These are phyloP conservation scores for Auriscalpium vulgare DNA, from an alignment of 768 basidiomycete genomes.

Conservation along the genomic window DNA sequence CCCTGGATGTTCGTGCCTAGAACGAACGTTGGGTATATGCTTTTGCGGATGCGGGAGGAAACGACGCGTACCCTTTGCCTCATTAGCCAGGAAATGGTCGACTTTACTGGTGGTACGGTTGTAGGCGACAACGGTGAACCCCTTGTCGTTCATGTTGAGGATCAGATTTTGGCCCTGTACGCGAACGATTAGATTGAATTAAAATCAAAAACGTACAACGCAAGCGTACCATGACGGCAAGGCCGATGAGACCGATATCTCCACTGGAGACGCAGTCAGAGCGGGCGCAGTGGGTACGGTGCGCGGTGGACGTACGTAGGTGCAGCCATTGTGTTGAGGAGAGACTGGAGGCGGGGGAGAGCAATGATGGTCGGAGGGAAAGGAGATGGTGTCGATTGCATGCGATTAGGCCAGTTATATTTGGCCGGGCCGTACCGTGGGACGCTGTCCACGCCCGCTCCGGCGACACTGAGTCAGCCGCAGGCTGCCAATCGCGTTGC, in stretches of 20 bases:
- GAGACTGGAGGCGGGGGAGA: conserved; percentile 25
- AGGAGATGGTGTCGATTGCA: neutral
- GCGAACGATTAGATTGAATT: conserved; percentile 8
- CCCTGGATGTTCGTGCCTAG: conserved; percentile 92
- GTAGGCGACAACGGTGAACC: conserved; percentile 93
- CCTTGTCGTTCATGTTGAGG: conserved; percentile 99
- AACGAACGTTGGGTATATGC: conserved; percentile 14
- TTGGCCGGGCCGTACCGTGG: conserved; percentile 5
- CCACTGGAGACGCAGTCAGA: conserved; percentile 43
- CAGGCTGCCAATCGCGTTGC: no score
- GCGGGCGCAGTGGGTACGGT: conserved; percentile 17
- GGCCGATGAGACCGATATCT: conserved; percentile 97
- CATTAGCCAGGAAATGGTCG: conserved; percentile 89
- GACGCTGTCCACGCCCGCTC: neutral
- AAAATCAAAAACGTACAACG: conserved; percentile 11
- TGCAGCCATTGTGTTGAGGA: conserved; percentile 32
- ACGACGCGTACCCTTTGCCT: conserved; percentile 82
- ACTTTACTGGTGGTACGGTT: conserved; percentile 97
- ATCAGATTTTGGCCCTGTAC: conserved; percentile 90
- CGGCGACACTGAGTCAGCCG: neutral
- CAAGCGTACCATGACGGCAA: conserved; percentile 88
- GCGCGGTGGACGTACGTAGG: conserved; percentile 39
- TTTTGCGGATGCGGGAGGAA: conserved; percentile 16
- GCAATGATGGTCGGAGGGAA: conserved; percentile 15
- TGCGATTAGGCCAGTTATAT: conserved; percentile 2